Evolutionary conservation across 495 filamentous ascomycete species (phyloP), one percentile per base, ranked within the genome.

Genomic region (Annulohypoxylon nitens): DNA sequence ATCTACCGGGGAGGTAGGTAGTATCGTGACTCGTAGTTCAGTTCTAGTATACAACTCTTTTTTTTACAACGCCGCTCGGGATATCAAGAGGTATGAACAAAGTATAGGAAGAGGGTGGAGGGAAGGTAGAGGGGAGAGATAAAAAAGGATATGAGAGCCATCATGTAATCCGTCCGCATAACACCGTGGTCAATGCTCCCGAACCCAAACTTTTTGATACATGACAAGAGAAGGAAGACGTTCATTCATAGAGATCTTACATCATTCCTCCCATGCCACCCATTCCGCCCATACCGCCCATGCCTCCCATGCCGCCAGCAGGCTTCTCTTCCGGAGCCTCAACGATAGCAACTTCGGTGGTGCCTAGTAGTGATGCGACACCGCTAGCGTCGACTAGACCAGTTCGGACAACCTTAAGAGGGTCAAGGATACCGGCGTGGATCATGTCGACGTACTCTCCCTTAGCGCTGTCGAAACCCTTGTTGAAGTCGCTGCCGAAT

Each of bases 401-500:
- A 69, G 95, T 99, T 75, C 96, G 93, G 78, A 99, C 96, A 71
- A 99, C 96, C 92, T 99, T 99, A 88, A 99, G 90, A 54, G 96
- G 96, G 79, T 99, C 96, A 75, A 99, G 91, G 81, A 99, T 98
- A 91, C 96, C 96, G 67, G 93, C 88, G 71, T 89, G 81, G 81
- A 99, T 97, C 96, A 99, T 98, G 86, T 99, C 95, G 73, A 98
- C 93, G 84, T 97, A 98, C 85, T 97, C 93, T 83, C 95, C 92
- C 87, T 94, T 97, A 78, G 93, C 84, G 85, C 93, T 95, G 88
- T 99, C 93, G 86, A 90, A 99, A 72, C 96, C 96, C 85, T 93
- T 95, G 91, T 98, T 97, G 90, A 99, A 99, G 85, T 99, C 94
- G 69, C 79, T 81, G 78, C 89, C 93, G 78, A 87, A 95, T 83